These are phyloP conservation scores for Herpotrichia juniperi DNA, from an alignment of 2,329 filamentous ascomycete species.

Conservation along the genomic window DNA sequence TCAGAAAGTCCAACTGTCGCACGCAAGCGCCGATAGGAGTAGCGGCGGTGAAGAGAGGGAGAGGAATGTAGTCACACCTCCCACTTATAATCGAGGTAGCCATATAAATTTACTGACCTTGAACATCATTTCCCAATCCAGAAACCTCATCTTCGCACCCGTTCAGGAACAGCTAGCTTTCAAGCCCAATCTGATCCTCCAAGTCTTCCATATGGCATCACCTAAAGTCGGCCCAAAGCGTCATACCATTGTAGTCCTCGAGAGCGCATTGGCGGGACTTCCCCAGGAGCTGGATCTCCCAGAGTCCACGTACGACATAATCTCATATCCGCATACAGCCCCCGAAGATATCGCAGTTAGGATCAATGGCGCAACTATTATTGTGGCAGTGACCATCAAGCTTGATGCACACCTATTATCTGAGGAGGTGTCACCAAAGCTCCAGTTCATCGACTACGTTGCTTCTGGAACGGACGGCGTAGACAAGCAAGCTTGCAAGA, in stretches of 20 bases:
- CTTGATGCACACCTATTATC: background rate
- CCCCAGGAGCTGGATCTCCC: background rate
- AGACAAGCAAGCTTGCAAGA: background rate
- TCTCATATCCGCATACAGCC: background rate
- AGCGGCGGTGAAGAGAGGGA: slow-evolving; percentile 2
- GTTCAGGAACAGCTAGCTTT: too few species aligned
- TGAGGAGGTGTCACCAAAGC: background rate
- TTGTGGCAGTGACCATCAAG: background rate
- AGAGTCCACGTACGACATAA: background rate
- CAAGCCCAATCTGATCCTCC: background rate
- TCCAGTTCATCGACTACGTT: background rate
- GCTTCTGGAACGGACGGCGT: background rate
- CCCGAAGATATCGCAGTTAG: background rate
- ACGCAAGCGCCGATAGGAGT: slow-evolving; percentile 2
- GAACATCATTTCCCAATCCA: too few species aligned
- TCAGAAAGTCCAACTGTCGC: background rate
- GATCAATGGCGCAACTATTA: background rate
- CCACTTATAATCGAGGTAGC: too few species aligned
- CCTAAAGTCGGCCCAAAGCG: background rate
- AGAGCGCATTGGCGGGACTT: background rate
- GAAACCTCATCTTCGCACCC: too few species aligned
- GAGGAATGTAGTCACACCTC: too few species aligned
- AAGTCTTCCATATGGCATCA: background rate
- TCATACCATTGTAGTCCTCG: background rate
- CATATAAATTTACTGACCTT: too few species aligned